phyloP scores from a whole-genome alignment of 805 yeast species.

The Sugiyamaella mastotermitis region DNA sequence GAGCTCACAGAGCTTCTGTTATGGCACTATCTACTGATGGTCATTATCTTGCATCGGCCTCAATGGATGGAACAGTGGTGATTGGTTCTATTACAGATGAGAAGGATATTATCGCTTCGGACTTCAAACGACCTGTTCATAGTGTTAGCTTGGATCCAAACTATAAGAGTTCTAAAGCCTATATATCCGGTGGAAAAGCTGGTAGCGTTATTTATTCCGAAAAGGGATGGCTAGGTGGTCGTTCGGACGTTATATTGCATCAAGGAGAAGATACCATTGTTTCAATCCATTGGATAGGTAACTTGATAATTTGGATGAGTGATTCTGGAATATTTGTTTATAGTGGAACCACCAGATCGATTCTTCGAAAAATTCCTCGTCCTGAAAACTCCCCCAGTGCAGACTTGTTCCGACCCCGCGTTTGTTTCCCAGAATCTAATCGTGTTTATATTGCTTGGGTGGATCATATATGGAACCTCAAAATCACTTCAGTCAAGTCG shows the following conservation, averaged over 20 bases:
- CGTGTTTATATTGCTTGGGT: constrained; percentile 80
- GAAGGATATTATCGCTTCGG: constrained; percentile 63
- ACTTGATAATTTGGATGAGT: constrained; percentile 74
- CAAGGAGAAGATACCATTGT: constrained; percentile 50
- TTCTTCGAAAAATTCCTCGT: constrained; percentile 47
- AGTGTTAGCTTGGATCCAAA: constrained; percentile 75
- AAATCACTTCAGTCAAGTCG: constrained; percentile 34
- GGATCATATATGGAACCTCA: constrained; percentile 63
- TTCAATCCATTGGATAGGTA: constrained; percentile 55
- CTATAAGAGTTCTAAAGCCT: constrained; percentile 55
- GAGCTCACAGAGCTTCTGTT: constrained; percentile 83
- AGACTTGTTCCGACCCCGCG: constrained; percentile 79
- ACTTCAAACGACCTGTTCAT: constrained; percentile 83
- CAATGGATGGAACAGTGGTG: constrained; percentile 90
- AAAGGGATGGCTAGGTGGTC: constrained; percentile 80
- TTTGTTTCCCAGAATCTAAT: constrained; percentile 58
- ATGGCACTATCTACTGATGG: constrained; percentile 71
- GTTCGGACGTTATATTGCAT: constrained; percentile 61
- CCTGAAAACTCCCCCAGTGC: constrained; percentile 57
- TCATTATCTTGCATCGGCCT: constrained; percentile 71
- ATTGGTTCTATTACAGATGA: constrained; percentile 63
- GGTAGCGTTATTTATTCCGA: constrained; percentile 74
- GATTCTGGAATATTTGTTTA: constrained; percentile 71
- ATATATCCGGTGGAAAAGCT: constrained; percentile 84
- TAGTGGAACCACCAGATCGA: constrained; percentile 46